Evolutionary conservation across 768 basidiomycete genomes (phyloP).

Genomic region (Xerocomellus chrysenteron): DNA sequence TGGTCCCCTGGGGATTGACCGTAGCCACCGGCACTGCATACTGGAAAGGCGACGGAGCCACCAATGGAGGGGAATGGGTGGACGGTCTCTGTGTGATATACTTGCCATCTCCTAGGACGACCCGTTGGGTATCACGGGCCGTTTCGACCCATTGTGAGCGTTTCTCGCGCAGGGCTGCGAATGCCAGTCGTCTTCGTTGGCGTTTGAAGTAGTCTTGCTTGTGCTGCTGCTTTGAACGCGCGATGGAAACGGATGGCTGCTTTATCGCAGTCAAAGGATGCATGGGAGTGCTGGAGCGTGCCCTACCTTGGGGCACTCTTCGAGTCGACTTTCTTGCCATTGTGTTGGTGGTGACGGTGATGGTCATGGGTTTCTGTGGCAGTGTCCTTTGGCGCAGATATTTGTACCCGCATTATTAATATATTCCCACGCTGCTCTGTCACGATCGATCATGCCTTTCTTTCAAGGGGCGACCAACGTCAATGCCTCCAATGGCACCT

Average conservation of each 20-base stretch:
- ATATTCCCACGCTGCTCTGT: not conserved
- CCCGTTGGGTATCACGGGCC: slow-evolving; percentile 37
- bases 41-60: slow-evolving; percentile 18
- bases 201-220: slow-evolving; percentile 23
- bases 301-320: slow-evolving; percentile 28
- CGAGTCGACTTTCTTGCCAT: slow-evolving; percentile 24
- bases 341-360: slow-evolving; percentile 1
- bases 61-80: slow-evolving; percentile 1
- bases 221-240: slow-evolving; percentile 20
- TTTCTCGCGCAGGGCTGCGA: slow-evolving; percentile 24
- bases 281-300: slow-evolving; percentile 24
- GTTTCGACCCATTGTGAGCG: slow-evolving; percentile 33
- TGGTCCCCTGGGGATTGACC: slow-evolving; percentile 3
- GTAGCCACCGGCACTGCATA: slow-evolving; percentile 7
- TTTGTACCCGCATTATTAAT: not conserved
- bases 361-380: not conserved
- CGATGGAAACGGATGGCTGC: slow-evolving; percentile 19
- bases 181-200: slow-evolving; percentile 18
- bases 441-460: slow-evolving; percentile 18
- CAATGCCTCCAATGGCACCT: slow-evolving; percentile 14
- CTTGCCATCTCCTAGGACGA: slow-evolving; percentile 42
- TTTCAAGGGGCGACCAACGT: slow-evolving; percentile 21
- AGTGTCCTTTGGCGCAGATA: not conserved
- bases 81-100: slow-evolving; percentile 33
- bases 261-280: slow-evolving; percentile 24